Evolutionary conservation across 2,329 filamentous ascomycete genomes (phyloP).

Genomic region (Dothistroma pini): DNA sequence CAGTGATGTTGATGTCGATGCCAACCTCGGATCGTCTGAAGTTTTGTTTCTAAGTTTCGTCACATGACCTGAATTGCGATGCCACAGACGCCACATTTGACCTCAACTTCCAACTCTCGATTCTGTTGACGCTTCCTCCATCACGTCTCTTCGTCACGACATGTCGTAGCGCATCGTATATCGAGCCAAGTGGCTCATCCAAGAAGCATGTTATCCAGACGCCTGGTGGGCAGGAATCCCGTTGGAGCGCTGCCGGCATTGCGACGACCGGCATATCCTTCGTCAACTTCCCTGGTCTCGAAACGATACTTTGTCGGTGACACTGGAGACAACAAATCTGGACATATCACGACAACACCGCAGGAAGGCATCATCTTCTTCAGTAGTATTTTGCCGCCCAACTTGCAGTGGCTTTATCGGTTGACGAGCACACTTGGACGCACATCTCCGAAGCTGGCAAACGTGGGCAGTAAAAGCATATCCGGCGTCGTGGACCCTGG

Average conservation of each 20-base stretch:
- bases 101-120: not conserved
- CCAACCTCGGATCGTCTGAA: not conserved
- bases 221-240: not conserved
- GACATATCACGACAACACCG: constrained; percentile 72
- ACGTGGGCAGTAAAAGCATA: constrained; percentile 14
- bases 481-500: constrained; percentile 53
- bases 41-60: not conserved
- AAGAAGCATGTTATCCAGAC: not conserved
- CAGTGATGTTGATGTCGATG: not conserved
- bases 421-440: constrained; percentile 46
- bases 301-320: constrained; percentile 19
- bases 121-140: not conserved
- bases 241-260: not conserved
- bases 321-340: constrained; percentile 56
- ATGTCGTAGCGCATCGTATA: not conserved
- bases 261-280: not conserved
- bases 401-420: constrained; percentile 60
- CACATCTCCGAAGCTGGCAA: constrained; percentile 7
- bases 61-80: not conserved
- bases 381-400: constrained; percentile 84
- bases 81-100: not conserved
- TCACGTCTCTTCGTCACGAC: not conserved
- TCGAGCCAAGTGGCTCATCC: not conserved
- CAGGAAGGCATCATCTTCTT: constrained; percentile 87
- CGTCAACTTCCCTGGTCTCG: constrained; percentile 4